Conservation (phyloP, 768 basidiomycete genomes). For the Pleurotus platypus region DNA sequence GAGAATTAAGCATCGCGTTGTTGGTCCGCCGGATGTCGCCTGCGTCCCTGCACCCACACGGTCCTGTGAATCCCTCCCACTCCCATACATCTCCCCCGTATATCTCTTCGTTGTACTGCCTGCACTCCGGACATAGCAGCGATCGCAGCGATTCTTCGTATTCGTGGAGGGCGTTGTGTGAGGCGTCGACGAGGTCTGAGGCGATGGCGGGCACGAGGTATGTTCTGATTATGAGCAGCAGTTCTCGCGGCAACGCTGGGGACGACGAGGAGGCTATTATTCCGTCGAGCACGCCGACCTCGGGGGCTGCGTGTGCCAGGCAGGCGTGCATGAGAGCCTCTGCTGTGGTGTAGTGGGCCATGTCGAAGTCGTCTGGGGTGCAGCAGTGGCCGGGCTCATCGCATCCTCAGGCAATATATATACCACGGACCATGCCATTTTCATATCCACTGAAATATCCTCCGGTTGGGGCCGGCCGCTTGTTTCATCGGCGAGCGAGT, state of each 20-base stretch:
- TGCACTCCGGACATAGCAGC: slow-evolving; percentile 46
- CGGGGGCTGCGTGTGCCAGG: slow-evolving; percentile 6
- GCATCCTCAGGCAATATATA: slow-evolving; percentile 1
- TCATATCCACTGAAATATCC: too few species aligned
- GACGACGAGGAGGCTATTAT: slow-evolving; percentile 12
- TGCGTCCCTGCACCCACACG: slow-evolving; percentile 40
- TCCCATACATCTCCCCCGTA: slow-evolving; percentile 49
- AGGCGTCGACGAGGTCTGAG: slow-evolving; percentile 34
- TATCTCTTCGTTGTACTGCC: slow-evolving; percentile 49
- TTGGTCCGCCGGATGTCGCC: neutral
- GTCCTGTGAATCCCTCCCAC: slow-evolving; percentile 49
- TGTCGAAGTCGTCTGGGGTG: neutral
- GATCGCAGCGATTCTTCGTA: slow-evolving; percentile 38
- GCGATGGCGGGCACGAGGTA: slow-evolving; percentile 42
- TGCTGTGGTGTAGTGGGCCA: neutral
- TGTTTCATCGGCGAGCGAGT: slow-evolving; percentile 15
- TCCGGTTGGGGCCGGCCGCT: too few species aligned
- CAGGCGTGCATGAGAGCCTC: neutral
- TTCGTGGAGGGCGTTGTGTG: slow-evolving; percentile 34
- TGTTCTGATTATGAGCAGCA: slow-evolving; percentile 49
- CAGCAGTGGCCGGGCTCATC: neutral
- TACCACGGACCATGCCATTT: neutral
- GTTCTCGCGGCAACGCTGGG: slow-evolving; percentile 40
- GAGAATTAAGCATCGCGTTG: slow-evolving; percentile 10
- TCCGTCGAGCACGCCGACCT: slow-evolving; percentile 8